Conservation (phyloP, 2,329 filamentous ascomycete genomes). For the Erysiphe neolycopersici region DNA sequence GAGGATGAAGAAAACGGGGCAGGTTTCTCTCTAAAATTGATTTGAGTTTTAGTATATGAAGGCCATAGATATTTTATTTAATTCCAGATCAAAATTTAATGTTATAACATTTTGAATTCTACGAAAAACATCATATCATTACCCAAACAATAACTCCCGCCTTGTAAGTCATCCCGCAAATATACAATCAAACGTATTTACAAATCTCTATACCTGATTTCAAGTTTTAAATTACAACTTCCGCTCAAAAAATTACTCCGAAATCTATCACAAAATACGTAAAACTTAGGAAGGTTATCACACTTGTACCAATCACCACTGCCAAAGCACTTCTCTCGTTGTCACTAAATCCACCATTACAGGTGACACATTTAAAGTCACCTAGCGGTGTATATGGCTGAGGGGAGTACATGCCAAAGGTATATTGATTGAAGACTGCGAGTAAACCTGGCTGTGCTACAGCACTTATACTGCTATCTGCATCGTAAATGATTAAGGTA, state of each 20-base stretch:
- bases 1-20: constrained; percentile 37
- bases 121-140: not conserved
- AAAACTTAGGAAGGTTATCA: constrained; percentile 30
- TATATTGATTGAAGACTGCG: constrained; percentile 20
- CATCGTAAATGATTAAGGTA: constrained; percentile 34
- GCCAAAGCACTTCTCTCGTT: constrained; percentile 22
- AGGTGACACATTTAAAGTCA: constrained; percentile 29
- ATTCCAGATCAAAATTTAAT: too few relatives aligned
- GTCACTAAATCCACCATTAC: constrained; percentile 23
- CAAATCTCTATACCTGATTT: not conserved
- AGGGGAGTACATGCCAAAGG: constrained; percentile 29
- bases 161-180: not conserved
- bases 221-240: not conserved
- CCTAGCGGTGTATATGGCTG: constrained; percentile 23
- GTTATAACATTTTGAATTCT: too few relatives aligned
- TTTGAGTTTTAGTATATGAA: constrained; percentile 7
- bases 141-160: not conserved
- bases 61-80: not conserved
- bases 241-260: constrained; percentile 12
- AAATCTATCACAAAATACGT: constrained; percentile 33
- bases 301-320: constrained; percentile 25
- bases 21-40: constrained; percentile 38
- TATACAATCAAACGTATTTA: not conserved
- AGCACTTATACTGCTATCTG: constrained; percentile 23
- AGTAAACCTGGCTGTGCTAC: constrained; percentile 28